Evolutionary conservation across 345 rosid genomes (phyloP).

Genomic region (Hevea brasiliensis): DNA sequence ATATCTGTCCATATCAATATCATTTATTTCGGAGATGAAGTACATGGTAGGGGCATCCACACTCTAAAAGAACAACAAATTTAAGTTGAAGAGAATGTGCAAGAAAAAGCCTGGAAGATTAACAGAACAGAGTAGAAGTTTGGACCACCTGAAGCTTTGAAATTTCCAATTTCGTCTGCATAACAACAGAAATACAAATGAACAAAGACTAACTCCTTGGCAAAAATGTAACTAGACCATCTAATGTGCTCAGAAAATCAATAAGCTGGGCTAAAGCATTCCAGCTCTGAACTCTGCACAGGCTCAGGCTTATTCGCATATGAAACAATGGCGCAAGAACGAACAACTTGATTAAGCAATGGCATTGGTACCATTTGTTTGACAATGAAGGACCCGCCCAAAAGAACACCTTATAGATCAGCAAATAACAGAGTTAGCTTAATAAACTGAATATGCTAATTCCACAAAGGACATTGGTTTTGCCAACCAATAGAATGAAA

Average conservation of each 20-base stretch:
- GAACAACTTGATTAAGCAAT: constrained; percentile 70
- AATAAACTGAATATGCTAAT: constrained; percentile 24
- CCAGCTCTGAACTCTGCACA: constrained; percentile 83
- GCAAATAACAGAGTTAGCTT: constrained; percentile 24
- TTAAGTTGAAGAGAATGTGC: too few species aligned
- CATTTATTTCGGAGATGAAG: too few species aligned
- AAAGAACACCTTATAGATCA: constrained; percentile 70
- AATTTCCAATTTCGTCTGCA: constrained; percentile 66
- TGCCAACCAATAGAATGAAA: constrained; percentile 37
- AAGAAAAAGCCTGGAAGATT: constrained; percentile 9
- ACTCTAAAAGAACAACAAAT: too few species aligned
- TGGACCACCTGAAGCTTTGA: constrained; percentile 71
- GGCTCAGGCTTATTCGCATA: constrained; percentile 77
- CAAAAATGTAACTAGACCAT: constrained; percentile 68
- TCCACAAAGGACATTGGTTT: constrained; percentile 25
- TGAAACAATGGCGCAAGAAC: constrained; percentile 60
- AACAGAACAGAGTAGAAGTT: constrained; percentile 16
- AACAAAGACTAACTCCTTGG: constrained; percentile 64
- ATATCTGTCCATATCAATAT: too few species aligned
- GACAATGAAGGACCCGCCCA: constrained; percentile 67
- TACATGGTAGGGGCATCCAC: too few species aligned
- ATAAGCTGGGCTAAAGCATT: constrained; percentile 66
- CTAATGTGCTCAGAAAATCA: constrained; percentile 76
- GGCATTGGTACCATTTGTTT: constrained; percentile 91
- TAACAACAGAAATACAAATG: constrained; percentile 65